Base-by-base conservation (phyloP, 257 asterid species). In the Solanum etuberosum region DNA sequence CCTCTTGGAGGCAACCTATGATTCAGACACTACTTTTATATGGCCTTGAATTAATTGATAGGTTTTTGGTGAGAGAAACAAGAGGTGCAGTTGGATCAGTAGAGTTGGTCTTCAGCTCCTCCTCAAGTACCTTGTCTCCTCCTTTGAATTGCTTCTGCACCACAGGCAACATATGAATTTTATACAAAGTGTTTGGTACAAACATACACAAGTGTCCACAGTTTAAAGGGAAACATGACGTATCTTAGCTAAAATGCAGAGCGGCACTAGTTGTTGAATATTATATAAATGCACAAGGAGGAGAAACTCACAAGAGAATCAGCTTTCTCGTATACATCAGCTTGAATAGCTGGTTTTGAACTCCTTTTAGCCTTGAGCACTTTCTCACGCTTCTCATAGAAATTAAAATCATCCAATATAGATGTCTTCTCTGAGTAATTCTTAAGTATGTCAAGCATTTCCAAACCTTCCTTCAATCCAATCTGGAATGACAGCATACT, bases 371-470 rank as follows among this genome's bases (percentile, higher is more conserved):
- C 91, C 88, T 89, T 91, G 13, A 92, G 92, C 12, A 89, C 81
- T 90, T 87, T 94, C 90, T 96, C 98, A 5, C 98, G 97, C 16
- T 89, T 86, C 87, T 94, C 98, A 35, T 96, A 96, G 84, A 96
- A 96, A 67, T 84, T 87, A 87, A 93, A 94, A 89, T 96, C 98
- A 46, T 94, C 96, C 46, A 96, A 88, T 23, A 96, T 86, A 15
- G 94, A 92, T 3, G 97, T 88, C 86, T 90, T 94, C 20, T 88
- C 94, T 1, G 94, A 86, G 91, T 92, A 90, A 87, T 87, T 92
- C 91, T 92, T 94, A 94, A 94, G 95, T 48, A 96, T 96, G 89
- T 82, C 86, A 4, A 96, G 94, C 94, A 96, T 96, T 91, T 94
- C 98, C 54, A 93, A 48, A 35, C 98, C 98, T 87, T 94, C 95